Evolutionary conservation across 352 stramenopile genomes (phyloP).

Genomic region (Globisporangium cederbergense): DNA sequence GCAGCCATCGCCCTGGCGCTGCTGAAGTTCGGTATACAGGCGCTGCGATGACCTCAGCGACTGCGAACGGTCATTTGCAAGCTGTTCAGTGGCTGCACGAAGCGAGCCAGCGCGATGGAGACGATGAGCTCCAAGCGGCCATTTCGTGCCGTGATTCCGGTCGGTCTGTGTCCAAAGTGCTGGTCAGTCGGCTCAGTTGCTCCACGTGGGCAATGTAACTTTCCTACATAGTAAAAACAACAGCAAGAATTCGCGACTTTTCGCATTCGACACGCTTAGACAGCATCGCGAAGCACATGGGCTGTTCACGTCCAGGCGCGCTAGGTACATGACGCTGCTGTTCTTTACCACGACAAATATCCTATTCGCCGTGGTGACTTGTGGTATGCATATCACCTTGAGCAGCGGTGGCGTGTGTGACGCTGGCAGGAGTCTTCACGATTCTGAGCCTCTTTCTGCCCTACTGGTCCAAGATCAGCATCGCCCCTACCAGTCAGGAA

Average conservation of each 20-base stretch:
- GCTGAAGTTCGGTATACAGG: not conserved
- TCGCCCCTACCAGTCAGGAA: not conserved
- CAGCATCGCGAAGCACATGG: conserved; percentile 24
- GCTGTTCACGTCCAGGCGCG: conserved; percentile 44
- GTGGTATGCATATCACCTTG: not conserved
- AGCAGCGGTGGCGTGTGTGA: conserved; percentile 32
- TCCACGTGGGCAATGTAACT: too few relatives aligned
- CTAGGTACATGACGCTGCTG: conserved; percentile 24
- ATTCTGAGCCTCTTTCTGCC: conserved; percentile 41
- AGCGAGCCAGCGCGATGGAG: not conserved
- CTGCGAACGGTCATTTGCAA: not conserved
- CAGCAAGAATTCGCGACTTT: not conserved
- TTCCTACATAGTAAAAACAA: too few relatives aligned
- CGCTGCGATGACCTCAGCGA: not conserved
- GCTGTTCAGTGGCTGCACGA: conserved; percentile 7
- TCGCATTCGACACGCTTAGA: not conserved
- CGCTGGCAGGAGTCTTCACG: conserved; percentile 31
- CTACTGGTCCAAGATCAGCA: conserved; percentile 44
- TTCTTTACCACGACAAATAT: not conserved
- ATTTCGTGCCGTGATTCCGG: too few relatives aligned
- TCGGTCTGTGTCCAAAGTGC: too few relatives aligned
- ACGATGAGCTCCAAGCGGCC: too few relatives aligned
- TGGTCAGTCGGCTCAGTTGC: too few relatives aligned
- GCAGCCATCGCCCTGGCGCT: not conserved
- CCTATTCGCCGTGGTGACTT: not conserved